A percentile compares a stretch with the other conserved stretches of the same genome.
These are phyloP conservation scores for Mallotus nudiflorus DNA, from an alignment of 345 rosid genomes.

Conservation along the genomic window DNA sequence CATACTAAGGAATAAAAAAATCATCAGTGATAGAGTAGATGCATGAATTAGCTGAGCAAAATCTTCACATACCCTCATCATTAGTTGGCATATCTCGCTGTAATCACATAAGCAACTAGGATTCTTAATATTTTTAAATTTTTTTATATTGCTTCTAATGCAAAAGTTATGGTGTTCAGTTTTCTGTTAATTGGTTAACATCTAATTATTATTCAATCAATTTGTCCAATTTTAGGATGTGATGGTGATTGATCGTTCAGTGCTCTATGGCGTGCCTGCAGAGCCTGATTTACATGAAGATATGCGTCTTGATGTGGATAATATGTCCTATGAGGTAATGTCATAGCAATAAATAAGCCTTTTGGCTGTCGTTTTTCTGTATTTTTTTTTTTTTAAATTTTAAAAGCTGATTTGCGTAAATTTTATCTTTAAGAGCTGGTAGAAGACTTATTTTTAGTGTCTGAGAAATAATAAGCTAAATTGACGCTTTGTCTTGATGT, in stretches of 20 bases:
- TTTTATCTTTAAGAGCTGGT: neutral
- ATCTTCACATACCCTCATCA: neutral
- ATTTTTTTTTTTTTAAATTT: neutral
- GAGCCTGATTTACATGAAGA: constrained; percentile 5
- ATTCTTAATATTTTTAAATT: neutral
- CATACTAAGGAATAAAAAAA: neutral
- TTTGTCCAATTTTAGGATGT: constrained; percentile 24
- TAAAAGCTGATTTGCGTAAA: neutral
- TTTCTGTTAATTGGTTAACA: neutral
- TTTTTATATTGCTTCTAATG: neutral
- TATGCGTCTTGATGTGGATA: constrained; percentile 33
- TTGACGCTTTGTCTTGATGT: neutral
- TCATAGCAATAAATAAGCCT: neutral
- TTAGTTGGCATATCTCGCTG: neutral
- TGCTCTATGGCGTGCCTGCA: constrained; percentile 8
- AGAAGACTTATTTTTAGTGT: neutral
- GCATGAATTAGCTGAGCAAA: neutral
- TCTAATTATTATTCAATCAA: neutral
- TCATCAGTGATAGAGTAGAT: neutral
- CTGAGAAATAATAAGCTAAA: neutral
- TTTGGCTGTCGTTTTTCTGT: neutral
- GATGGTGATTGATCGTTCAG: constrained; percentile 7
- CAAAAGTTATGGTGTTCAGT: neutral
- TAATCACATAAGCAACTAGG: neutral
- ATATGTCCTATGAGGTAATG: constrained; percentile 41